phyloP scores from a whole-genome alignment of 2,329 filamentous ascomycete genomes.

The Fusarium euwallaceae region DNA sequence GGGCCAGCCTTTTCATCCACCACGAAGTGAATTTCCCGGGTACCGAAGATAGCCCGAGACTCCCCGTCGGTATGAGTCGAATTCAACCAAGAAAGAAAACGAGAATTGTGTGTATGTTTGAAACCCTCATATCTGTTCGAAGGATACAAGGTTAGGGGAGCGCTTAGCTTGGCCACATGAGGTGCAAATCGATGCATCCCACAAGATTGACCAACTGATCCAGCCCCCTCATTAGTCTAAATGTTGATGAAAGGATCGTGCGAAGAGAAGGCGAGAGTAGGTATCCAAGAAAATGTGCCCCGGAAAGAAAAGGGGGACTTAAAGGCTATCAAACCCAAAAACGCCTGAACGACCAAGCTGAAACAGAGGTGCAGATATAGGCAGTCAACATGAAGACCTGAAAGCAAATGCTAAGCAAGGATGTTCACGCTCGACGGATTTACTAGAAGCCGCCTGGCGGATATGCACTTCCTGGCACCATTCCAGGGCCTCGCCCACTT shows the following conservation, averaged over 20 bases:
- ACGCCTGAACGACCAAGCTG: slow-evolving; percentile 8
- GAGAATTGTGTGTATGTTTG: slow-evolving; percentile 20
- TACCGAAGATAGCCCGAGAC: slow-evolving; percentile 1
- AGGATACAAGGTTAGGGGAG: slow-evolving; percentile 10
- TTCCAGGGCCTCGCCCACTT: slow-evolving; percentile 54
- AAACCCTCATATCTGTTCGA: slow-evolving; percentile 6
- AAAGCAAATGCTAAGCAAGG: slow-evolving; percentile 2
- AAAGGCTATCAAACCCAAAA: slow-evolving; percentile 13
- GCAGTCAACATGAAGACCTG: slow-evolving; percentile 1
- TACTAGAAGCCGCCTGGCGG: slow-evolving; percentile 51
- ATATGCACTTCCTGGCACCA: slow-evolving; percentile 69
- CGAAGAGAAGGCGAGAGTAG: slow-evolving; percentile 18
- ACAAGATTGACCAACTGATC: slow-evolving; percentile 15
- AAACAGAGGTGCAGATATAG: slow-evolving; percentile 5
- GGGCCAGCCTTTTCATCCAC: slow-evolving; percentile 1
- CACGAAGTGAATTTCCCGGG: not conserved
- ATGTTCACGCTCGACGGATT: slow-evolving; percentile 14
- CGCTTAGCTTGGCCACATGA: not conserved
- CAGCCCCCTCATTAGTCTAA: slow-evolving; percentile 27
- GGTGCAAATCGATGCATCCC: slow-evolving; percentile 12
- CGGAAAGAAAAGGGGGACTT: slow-evolving; percentile 7
- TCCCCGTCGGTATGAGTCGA: not conserved
- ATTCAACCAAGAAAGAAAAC: not conserved
- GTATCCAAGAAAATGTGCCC: slow-evolving; percentile 19
- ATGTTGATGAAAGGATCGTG: slow-evolving; percentile 24